Percentiles rank a stretch among this genome's conserved stretches.
Evolutionary conservation across 1,284 basidiomycete species (phyloP).

Genomic region (Cryptococcus depauperatus): DNA sequence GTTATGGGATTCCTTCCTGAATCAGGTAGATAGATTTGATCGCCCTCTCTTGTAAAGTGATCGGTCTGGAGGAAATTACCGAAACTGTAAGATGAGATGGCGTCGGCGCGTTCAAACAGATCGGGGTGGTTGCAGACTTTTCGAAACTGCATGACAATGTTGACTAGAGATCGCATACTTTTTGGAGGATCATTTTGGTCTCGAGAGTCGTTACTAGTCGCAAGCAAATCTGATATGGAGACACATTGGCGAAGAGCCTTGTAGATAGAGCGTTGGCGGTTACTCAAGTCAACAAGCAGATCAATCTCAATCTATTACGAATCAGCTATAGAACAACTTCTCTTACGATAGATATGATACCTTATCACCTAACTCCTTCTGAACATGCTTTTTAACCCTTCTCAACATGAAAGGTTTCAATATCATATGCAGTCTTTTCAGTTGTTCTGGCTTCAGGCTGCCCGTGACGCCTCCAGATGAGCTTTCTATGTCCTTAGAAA

Average conservation of each 20-base stretch:
- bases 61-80: constrained; percentile 73
- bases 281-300: constrained; percentile 87
- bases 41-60: constrained; percentile 74
- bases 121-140: constrained; percentile 99
- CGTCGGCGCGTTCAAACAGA: constrained; percentile 94
- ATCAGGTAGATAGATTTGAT: constrained; percentile 64
- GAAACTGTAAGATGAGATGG: constrained; percentile 86
- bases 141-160: constrained; percentile 99
- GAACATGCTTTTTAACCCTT: constrained; percentile 95
- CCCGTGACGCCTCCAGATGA: constrained; percentile 68
- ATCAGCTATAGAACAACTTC: background rate
- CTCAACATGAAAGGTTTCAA: constrained; percentile 99
- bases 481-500: constrained; percentile 98
- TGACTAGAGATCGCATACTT: constrained; percentile 67
- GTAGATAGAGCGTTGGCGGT: constrained; percentile 89
- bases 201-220: constrained; percentile 73
- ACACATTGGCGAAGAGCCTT: constrained; percentile 83
- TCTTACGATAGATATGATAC: constrained; percentile 41
- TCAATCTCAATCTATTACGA: constrained; percentile 81
- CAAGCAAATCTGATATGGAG: constrained; percentile 87
- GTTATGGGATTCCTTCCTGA: constrained; percentile 82
- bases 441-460: constrained; percentile 82
- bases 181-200: constrained; percentile 53
- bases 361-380: constrained; percentile 99
- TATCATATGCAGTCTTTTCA: constrained; percentile 95